phyloP scores from a whole-genome alignment of 352 stramenopile genomes.

The Phytophthora sojae region DNA sequence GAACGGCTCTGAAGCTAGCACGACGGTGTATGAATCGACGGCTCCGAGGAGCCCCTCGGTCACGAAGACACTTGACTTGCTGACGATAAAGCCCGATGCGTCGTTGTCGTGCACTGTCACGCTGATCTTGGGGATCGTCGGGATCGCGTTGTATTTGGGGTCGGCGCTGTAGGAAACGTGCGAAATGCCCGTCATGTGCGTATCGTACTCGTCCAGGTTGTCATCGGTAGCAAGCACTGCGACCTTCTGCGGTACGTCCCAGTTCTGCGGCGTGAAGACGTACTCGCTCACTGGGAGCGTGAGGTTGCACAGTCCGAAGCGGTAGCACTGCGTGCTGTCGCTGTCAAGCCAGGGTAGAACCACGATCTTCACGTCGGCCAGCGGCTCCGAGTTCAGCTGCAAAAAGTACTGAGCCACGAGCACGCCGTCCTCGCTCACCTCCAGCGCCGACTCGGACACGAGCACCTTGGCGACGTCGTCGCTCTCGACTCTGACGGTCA shows the following conservation, averaged over 20 bases:
- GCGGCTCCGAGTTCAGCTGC: slow-evolving; percentile 65
- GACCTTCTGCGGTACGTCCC: slow-evolving; percentile 69
- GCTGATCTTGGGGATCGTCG: slow-evolving; percentile 62
- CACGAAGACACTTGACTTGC: slow-evolving; percentile 50
- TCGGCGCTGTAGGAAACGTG: slow-evolving; percentile 75
- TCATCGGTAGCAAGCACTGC: slow-evolving; percentile 69
- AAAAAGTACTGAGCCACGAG: slow-evolving; percentile 57
- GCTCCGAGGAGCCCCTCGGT: slow-evolving; percentile 46
- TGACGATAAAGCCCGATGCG: slow-evolving; percentile 56
- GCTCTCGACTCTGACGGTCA: slow-evolving; percentile 63
- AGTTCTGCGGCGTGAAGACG: slow-evolving; percentile 69
- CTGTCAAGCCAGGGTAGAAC: slow-evolving; percentile 73
- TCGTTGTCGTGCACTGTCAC: slow-evolving; percentile 76
- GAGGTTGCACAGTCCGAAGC: slow-evolving; percentile 77
- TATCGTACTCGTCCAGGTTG: slow-evolving; percentile 70
- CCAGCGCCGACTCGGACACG: slow-evolving; percentile 61
- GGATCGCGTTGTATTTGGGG: slow-evolving; percentile 68
- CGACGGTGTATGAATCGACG: slow-evolving; percentile 59
- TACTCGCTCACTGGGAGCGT: slow-evolving; percentile 62
- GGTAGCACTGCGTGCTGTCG: slow-evolving; percentile 70
- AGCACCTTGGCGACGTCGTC: slow-evolving; percentile 68
- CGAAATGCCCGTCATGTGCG: slow-evolving; percentile 71
- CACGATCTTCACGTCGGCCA: slow-evolving; percentile 66
- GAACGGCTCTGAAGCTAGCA: slow-evolving; percentile 70
- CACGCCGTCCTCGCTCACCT: slow-evolving; percentile 65